A percentile compares a stretch with the other conserved stretches of the same genome.
Conservation (phyloP, 177 flowering plant genomes). For the Vitis hybrid region DNA sequence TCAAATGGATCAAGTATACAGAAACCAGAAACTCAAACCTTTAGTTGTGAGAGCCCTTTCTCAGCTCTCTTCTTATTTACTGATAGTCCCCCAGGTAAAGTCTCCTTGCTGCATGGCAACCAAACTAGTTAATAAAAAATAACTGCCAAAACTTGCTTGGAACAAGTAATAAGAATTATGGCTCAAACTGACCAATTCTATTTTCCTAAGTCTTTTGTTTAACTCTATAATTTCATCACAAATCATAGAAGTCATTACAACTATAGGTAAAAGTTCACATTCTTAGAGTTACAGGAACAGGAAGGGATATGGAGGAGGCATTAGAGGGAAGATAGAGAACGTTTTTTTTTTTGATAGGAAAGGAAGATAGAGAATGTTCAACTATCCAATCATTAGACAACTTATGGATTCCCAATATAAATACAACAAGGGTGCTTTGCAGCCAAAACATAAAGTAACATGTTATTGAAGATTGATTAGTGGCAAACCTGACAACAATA, state of each 20-base stretch:
- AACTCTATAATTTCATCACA: neutral
- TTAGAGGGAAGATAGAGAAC: no score
- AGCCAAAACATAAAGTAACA: neutral
- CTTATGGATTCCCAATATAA: neutral
- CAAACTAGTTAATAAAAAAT: neutral
- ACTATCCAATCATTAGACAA: neutral
- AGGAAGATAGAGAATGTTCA: neutral
- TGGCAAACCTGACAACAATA: slow-evolving; percentile 72
- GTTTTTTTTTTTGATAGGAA: no score
- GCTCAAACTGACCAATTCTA: neutral
- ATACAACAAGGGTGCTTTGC: neutral
- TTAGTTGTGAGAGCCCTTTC: slow-evolving; percentile 46
- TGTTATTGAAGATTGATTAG: slow-evolving; percentile 1
- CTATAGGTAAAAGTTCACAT: neutral
- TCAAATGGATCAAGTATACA: neutral
- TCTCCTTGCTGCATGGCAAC: slow-evolving; percentile 58
- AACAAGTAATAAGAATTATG: neutral
- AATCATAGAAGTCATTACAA: no score
- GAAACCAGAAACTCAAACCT: slow-evolving; percentile 33
- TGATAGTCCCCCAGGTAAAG: slow-evolving; percentile 59
- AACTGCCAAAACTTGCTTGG: neutral
- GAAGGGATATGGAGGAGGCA: neutral
- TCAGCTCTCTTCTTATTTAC: slow-evolving; percentile 69
- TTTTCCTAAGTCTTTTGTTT: neutral
- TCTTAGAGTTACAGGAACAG: neutral